These are phyloP conservation scores for Psidium guajava DNA, from an alignment of 345 rosid species.

Conservation along the genomic window DNA sequence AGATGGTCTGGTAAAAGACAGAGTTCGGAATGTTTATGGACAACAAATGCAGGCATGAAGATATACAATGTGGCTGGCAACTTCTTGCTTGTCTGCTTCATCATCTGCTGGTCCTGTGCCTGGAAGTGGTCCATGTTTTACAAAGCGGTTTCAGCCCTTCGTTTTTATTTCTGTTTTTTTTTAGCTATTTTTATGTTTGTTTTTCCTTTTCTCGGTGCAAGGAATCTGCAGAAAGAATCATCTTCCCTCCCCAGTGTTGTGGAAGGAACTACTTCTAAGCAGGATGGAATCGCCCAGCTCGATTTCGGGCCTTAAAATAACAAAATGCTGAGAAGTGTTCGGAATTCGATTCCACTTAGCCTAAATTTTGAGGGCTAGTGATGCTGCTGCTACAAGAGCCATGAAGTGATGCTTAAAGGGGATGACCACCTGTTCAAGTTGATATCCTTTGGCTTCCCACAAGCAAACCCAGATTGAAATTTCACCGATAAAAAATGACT, in stretches of 20 bases:
- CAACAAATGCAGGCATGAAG: not conserved
- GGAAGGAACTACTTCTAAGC: not conserved
- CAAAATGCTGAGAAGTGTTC: not conserved
- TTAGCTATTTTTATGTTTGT: not conserved
- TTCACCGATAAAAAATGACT: not conserved
- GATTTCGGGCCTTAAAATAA: not conserved
- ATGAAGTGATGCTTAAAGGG: not conserved
- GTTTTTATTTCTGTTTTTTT: not conserved
- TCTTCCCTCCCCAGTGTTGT: not conserved
- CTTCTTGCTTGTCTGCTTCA: not conserved
- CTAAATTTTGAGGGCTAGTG: not conserved
- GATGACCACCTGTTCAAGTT: not conserved
- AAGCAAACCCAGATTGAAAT: not conserved
- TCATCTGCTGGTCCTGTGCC: not conserved
- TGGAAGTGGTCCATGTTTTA: not conserved
- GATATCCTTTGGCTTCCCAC: not conserved
- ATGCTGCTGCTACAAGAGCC: not conserved
- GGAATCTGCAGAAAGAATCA: not conserved
- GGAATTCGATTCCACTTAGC: not conserved
- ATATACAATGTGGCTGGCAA: not conserved
- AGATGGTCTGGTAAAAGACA: not conserved
- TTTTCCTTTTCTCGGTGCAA: not conserved
- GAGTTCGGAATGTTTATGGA: not conserved
- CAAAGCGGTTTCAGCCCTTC: not conserved
- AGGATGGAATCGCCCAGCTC: not conserved